A percentile compares a stretch with the other conserved stretches of the same genome.
Conservation (phyloP, 2,329 filamentous ascomycete species). For the Hysterium pulicare region DNA sequence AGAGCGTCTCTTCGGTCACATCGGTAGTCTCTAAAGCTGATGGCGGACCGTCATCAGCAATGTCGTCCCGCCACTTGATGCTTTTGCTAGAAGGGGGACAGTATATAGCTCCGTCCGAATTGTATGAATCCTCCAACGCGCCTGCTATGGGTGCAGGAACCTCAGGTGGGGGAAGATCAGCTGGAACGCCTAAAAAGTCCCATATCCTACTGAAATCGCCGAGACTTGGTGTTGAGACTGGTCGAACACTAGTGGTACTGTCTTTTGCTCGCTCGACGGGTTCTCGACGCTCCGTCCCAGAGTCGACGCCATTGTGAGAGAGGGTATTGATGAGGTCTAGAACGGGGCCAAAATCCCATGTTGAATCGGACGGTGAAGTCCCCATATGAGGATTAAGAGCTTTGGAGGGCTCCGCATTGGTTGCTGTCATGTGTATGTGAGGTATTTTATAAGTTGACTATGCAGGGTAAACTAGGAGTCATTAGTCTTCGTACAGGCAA, state of each 20-base stretch:
- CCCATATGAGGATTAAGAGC: constrained; percentile 22
- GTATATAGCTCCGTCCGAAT: constrained; percentile 43
- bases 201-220: constrained; percentile 50
- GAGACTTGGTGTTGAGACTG: constrained; percentile 18
- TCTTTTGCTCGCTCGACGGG: background rate
- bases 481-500: background rate
- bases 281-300: background rate
- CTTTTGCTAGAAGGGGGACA: constrained; percentile 13
- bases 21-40: background rate
- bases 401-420: background rate
- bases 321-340: constrained; percentile 40
- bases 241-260: background rate
- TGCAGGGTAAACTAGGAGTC: background rate
- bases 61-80: constrained; percentile 20
- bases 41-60: constrained; percentile 8
- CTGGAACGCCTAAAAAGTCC: constrained; percentile 39
- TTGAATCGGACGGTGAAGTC: constrained; percentile 31
- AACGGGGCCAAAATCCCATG: constrained; percentile 48
- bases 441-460: background rate
- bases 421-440: background rate
- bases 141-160: constrained; percentile 16
- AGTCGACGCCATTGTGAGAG: constrained; percentile 1
- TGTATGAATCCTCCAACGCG: constrained; percentile 34
- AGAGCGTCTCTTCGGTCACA: constrained; percentile 6
- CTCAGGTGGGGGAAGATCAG: constrained; percentile 15